A percentile compares a stretch with the other conserved stretches of the same genome.
Evolutionary conservation across 331 rosid species (phyloP).

Genomic region (Phaseolus coccineus): DNA sequence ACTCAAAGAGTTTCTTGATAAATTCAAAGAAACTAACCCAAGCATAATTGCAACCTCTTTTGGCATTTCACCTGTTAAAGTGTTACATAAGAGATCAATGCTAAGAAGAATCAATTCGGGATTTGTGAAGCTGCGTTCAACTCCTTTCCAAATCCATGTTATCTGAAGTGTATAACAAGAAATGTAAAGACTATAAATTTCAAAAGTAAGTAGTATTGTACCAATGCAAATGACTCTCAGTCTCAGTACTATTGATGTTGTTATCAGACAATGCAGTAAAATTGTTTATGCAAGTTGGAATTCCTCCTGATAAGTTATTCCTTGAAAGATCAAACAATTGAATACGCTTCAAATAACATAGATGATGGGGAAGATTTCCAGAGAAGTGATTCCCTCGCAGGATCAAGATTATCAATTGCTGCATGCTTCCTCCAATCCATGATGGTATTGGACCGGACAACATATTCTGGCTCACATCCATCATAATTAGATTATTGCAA

Average conservation of each 20-base stretch:
- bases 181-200: background rate
- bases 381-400: background rate
- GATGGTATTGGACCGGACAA: background rate
- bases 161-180: background rate
- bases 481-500: background rate
- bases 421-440: background rate
- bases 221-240: background rate
- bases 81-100: conserved; percentile 28
- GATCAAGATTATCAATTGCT: conserved; percentile 3
- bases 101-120: background rate
- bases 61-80: background rate
- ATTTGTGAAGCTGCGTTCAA: background rate
- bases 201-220: background rate
- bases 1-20: background rate
- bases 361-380: background rate
- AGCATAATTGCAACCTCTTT: background rate
- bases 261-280: background rate
- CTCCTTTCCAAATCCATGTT: conserved; percentile 10
- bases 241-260: background rate
- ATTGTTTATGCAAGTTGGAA: background rate
- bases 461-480: background rate
- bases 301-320: background rate
- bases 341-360: background rate
- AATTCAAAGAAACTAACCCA: background rate
- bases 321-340: conserved; percentile 2